phyloP scores from a whole-genome alignment of 2,329 filamentous ascomycete genomes.

The Phialophora macrospora region DNA sequence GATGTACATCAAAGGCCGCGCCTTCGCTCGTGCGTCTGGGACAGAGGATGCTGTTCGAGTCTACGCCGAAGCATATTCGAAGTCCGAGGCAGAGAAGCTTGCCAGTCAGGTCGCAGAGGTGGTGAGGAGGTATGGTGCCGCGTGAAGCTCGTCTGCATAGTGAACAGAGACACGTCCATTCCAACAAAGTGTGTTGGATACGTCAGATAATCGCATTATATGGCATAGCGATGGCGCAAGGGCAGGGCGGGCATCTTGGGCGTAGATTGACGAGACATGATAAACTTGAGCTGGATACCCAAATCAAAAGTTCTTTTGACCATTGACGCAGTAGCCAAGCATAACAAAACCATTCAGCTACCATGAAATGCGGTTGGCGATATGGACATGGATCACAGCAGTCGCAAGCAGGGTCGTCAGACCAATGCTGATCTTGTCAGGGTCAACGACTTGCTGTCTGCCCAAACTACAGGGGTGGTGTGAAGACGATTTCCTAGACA shows the following conservation, averaged over 20 bases:
- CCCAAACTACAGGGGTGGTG: background rate
- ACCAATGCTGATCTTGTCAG: background rate
- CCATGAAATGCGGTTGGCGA: background rate
- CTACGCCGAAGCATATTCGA: slow-evolving; percentile 90
- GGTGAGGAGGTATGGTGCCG: slow-evolving; percentile 63
- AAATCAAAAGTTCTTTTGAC: slow-evolving; percentile 19
- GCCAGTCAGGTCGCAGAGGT: slow-evolving; percentile 80
- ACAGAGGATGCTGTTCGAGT: slow-evolving; percentile 96
- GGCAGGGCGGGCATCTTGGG: background rate
- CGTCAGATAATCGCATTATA: background rate
- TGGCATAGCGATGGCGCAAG: slow-evolving; percentile 29
- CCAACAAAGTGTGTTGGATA: slow-evolving; percentile 17
- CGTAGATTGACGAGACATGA: slow-evolving; percentile 13
- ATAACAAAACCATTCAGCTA: background rate
- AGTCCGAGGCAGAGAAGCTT: slow-evolving; percentile 87
- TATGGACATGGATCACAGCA: background rate
- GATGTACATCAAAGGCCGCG: slow-evolving; percentile 87
- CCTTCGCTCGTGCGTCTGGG: slow-evolving; percentile 89
- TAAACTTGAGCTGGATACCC: slow-evolving; percentile 13
- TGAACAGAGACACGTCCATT: slow-evolving; percentile 1
- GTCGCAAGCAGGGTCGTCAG: background rate
- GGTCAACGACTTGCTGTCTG: background rate
- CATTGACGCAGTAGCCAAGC: background rate
- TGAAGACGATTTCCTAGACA: background rate
- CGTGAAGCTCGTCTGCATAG: background rate